These are phyloP conservation scores for Ustilago trichophora DNA, from an alignment of 1,284 basidiomycete genomes.

Conservation along the genomic window DNA sequence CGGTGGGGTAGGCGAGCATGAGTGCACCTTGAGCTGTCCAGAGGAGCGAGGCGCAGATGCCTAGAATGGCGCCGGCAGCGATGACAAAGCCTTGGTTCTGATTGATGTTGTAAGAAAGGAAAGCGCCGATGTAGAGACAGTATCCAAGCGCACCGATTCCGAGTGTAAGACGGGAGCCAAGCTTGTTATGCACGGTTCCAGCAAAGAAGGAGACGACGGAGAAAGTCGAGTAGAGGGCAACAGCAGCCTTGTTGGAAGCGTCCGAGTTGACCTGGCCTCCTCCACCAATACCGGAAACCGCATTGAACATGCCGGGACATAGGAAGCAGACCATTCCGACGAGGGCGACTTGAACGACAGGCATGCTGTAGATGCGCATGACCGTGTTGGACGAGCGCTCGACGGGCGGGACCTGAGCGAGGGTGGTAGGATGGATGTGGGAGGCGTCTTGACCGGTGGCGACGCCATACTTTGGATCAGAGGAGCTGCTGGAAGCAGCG, in stretches of 20 bases:
- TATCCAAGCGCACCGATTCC: slow-evolving; percentile 73
- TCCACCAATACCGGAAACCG: slow-evolving; percentile 70
- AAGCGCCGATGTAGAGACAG: slow-evolving; percentile 76
- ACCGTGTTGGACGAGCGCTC: slow-evolving; percentile 22
- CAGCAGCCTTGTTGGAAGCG: slow-evolving; percentile 37
- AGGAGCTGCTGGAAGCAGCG: slow-evolving; percentile 34
- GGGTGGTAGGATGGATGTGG: slow-evolving; percentile 18
- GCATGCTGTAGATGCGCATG: slow-evolving; percentile 24
- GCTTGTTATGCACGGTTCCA: slow-evolving; percentile 74
- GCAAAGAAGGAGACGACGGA: slow-evolving; percentile 69
- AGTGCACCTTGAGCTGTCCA: slow-evolving; percentile 75
- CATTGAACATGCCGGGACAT: slow-evolving; percentile 72
- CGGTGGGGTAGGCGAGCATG: slow-evolving; percentile 81
- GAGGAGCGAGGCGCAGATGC: slow-evolving; percentile 82
- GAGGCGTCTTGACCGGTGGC: slow-evolving; percentile 1
- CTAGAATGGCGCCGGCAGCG: slow-evolving; percentile 80
- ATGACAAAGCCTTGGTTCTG: slow-evolving; percentile 69
- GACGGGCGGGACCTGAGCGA: slow-evolving; percentile 13
- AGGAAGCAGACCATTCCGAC: slow-evolving; percentile 66
- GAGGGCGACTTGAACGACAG: slow-evolving; percentile 27
- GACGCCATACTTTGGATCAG: slow-evolving; percentile 8
- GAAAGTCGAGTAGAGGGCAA: slow-evolving; percentile 61
- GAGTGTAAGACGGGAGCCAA: slow-evolving; percentile 78
- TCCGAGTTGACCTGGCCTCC: slow-evolving; percentile 65
- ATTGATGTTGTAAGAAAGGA: slow-evolving; percentile 69